phyloP scores from a whole-genome alignment of 495 filamentous ascomycete genomes.

The Letharia lupina region DNA sequence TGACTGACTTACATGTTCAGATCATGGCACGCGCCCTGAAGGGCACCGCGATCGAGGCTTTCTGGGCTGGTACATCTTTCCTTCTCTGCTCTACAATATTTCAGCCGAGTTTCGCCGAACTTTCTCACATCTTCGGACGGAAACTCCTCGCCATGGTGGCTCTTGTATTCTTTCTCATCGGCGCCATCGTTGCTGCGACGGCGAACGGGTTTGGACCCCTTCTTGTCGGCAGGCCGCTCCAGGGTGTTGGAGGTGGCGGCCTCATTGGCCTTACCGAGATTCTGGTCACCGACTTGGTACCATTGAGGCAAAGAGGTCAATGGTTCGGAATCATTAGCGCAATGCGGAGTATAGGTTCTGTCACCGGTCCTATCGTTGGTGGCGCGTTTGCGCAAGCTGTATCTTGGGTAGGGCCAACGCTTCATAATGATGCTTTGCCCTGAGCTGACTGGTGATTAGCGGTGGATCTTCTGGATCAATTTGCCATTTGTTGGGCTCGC shows the following conservation, averaged over 20 bases:
- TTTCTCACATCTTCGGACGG: slow-evolving; percentile 31
- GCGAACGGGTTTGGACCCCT: slow-evolving; percentile 51
- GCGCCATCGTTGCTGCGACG: slow-evolving; percentile 30
- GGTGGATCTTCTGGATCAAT: slow-evolving; percentile 51
- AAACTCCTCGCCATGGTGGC: slow-evolving; percentile 33
- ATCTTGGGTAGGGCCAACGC: slow-evolving; percentile 42
- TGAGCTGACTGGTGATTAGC: slow-evolving; percentile 22
- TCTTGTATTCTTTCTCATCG: slow-evolving; percentile 28
- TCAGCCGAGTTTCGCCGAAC: slow-evolving; percentile 40
- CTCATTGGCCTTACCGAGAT: slow-evolving; percentile 56
- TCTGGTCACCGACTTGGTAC: slow-evolving; percentile 55
- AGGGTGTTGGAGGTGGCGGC: slow-evolving; percentile 67
- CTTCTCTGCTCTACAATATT: slow-evolving; percentile 44
- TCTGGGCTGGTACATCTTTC: slow-evolving; percentile 52
- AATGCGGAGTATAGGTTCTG: slow-evolving; percentile 60
- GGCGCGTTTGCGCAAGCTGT: slow-evolving; percentile 59
- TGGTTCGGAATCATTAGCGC: slow-evolving; percentile 45
- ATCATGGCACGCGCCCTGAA: slow-evolving; percentile 38
- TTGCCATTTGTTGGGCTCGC: slow-evolving; percentile 46
- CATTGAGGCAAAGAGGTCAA: slow-evolving; percentile 35
- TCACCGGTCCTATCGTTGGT: slow-evolving; percentile 59
- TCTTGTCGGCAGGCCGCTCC: slow-evolving; percentile 55
- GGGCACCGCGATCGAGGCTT: slow-evolving; percentile 49
- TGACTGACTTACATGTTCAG: slow-evolving; percentile 20
- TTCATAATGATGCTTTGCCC: not conserved